Percentiles rank a stretch among this genome's conserved stretches.
Conservation (phyloP, 1,139 yeast species). For the Geotrichum europaeum region DNA sequence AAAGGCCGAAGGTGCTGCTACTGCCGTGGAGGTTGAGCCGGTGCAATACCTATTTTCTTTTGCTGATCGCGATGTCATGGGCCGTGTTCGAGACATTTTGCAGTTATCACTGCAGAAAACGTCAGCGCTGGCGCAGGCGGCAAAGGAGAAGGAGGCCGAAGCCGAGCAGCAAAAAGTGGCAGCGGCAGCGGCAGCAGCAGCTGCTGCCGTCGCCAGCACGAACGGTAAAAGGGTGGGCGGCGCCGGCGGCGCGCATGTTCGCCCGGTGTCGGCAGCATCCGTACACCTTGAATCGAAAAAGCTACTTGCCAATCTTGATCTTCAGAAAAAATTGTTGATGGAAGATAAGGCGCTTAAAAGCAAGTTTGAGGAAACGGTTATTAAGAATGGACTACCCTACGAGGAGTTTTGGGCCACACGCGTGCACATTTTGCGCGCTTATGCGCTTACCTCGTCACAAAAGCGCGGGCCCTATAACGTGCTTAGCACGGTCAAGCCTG, state of each 20-base stretch:
- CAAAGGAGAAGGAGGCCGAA: constrained; percentile 48
- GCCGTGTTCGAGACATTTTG: constrained; percentile 59
- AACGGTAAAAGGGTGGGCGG: constrained; percentile 27
- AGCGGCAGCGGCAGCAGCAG: constrained; percentile 26
- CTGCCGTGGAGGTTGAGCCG: constrained; percentile 40
- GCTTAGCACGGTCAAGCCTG: constrained; percentile 84
- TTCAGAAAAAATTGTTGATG: constrained; percentile 71
- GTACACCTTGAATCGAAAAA: constrained; percentile 40
- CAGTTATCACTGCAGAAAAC: constrained; percentile 51
- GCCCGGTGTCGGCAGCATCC: constrained; percentile 9
- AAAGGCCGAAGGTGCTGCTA: neutral
- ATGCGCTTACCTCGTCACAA: constrained; percentile 77
- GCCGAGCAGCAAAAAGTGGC: constrained; percentile 36
- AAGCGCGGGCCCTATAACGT: constrained; percentile 92
- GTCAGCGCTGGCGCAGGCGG: constrained; percentile 9
- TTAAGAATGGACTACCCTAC: constrained; percentile 68
- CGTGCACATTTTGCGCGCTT: constrained; percentile 71
- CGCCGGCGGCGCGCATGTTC: constrained; percentile 35
- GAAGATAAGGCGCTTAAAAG: constrained; percentile 66
- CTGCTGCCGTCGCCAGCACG: constrained; percentile 29
- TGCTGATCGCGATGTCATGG: constrained; percentile 69
- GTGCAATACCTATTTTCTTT: constrained; percentile 48
- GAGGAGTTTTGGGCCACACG: constrained; percentile 86
- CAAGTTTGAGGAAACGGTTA: constrained; percentile 83
- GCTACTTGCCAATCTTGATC: constrained; percentile 59